Conservation (phyloP, 2,329 filamentous ascomycete genomes). For the Aureobasidium musti region DNA sequence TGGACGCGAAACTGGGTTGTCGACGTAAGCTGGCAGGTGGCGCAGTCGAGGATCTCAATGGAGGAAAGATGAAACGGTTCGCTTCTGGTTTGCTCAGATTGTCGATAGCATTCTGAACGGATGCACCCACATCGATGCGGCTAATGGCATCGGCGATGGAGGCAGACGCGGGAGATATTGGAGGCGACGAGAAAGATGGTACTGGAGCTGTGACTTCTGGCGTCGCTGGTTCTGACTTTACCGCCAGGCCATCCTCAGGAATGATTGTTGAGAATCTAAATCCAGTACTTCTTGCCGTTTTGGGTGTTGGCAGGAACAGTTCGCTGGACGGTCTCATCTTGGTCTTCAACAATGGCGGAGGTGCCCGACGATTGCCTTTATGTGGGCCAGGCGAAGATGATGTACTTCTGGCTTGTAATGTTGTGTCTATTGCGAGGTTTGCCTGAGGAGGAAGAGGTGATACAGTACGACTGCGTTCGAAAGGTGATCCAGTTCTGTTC, state of each 20-base stretch:
- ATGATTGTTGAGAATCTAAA: conserved; percentile 14
- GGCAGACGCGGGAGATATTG: conserved; percentile 5
- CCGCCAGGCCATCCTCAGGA: not conserved
- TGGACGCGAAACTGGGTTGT: conserved; percentile 6
- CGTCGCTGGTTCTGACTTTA: not conserved
- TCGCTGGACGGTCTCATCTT: conserved; percentile 24
- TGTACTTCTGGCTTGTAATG: not conserved
- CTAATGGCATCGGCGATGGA: conserved; percentile 14
- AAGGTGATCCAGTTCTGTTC: not conserved
- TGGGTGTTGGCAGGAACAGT: conserved; percentile 23
- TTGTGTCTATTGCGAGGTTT: not conserved
- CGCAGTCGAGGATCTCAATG: conserved; percentile 17
- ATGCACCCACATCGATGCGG: conserved; percentile 14
- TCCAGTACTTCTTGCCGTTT: not conserved
- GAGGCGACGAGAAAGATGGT: not conserved
- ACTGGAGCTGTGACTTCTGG: not conserved
- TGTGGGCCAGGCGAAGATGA: conserved; percentile 13
- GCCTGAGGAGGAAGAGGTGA: not conserved
- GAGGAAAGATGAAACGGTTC: conserved; percentile 22
- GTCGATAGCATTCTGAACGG: conserved; percentile 11
- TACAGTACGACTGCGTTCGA: conserved; percentile 12
- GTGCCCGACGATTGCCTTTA: not conserved
- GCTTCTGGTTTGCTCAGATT: conserved; percentile 21
- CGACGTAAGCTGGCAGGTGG: conserved; percentile 15
- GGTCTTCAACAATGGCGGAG: not conserved